Conservation (phyloP, 148 eudicot species). For the Suaeda aralocaspica region DNA sequence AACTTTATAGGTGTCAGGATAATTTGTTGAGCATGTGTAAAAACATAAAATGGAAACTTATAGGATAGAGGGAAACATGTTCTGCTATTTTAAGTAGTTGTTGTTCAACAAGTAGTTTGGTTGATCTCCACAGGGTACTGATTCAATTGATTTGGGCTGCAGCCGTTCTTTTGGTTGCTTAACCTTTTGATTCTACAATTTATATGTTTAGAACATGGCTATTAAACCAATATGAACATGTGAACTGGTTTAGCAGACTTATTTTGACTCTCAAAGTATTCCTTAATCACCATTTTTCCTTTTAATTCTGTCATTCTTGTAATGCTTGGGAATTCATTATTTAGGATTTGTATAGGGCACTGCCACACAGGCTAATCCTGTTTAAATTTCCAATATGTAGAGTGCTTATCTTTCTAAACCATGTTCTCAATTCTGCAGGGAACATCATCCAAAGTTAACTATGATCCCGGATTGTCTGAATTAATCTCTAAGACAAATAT, state of each 20-base stretch:
- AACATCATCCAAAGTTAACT: slow-evolving; percentile 72
- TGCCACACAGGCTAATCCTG: neutral
- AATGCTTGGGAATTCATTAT: neutral
- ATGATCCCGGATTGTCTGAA: slow-evolving; percentile 69
- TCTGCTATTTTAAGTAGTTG: too few species aligned
- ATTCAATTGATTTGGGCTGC: neutral
- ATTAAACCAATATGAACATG: neutral
- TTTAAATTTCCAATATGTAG: neutral
- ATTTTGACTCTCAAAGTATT: neutral
- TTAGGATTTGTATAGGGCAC: neutral
- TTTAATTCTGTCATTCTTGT: neutral
- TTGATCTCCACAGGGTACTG: too few species aligned
- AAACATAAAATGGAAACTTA: too few species aligned
- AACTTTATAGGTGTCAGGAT: too few species aligned
- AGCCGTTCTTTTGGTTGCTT: too few species aligned
- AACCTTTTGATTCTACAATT: neutral
- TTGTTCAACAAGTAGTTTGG: too few species aligned
- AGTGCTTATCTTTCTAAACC: slow-evolving; percentile 9
- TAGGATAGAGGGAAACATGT: too few species aligned
- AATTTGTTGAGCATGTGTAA: too few species aligned
- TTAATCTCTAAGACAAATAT: slow-evolving; percentile 69
- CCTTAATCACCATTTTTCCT: neutral
- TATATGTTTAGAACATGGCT: neutral
- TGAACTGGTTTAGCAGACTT: neutral
- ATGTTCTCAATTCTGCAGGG: slow-evolving; percentile 55